Evolutionary conservation across 148 eudicot species (phyloP).

Genomic region (Oxyria digyna): DNA sequence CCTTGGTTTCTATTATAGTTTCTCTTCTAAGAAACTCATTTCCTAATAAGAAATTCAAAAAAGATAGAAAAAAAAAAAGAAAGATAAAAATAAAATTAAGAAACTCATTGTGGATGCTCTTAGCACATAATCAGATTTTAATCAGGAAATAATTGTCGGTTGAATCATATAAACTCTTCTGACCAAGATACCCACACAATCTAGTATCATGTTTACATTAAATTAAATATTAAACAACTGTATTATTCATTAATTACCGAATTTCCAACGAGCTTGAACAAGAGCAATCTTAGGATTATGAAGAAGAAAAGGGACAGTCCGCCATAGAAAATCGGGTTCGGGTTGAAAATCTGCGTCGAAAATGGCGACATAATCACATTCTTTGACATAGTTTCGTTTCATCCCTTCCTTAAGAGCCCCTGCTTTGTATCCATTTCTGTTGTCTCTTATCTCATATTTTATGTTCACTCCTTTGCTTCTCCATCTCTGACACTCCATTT

Average conservation of each 20-base stretch:
- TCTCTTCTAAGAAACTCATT: no score
- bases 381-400: conserved; percentile 30
- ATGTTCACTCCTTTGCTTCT: conserved; percentile 40
- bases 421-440: conserved; percentile 53
- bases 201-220: not conserved
- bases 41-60: no score
- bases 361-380: conserved; percentile 51
- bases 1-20: no score
- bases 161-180: not conserved
- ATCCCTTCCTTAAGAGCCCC: conserved; percentile 47
- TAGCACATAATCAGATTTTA: not conserved
- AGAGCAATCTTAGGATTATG: conserved; percentile 49
- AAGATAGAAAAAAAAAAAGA: no score
- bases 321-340: conserved; percentile 52
- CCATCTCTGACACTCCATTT: conserved; percentile 48
- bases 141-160: not conserved
- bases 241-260: conserved; percentile 26
- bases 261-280: conserved; percentile 60
- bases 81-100: no score
- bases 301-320: conserved; percentile 40
- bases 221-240: no score
- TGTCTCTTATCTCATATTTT: conserved; percentile 32
- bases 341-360: conserved; percentile 85
- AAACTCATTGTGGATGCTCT: no score
- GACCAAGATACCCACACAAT: not conserved